Base-by-base conservation (phyloP, 768 basidiomycete genomes). In the Sarcomyxa edulis region DNA sequence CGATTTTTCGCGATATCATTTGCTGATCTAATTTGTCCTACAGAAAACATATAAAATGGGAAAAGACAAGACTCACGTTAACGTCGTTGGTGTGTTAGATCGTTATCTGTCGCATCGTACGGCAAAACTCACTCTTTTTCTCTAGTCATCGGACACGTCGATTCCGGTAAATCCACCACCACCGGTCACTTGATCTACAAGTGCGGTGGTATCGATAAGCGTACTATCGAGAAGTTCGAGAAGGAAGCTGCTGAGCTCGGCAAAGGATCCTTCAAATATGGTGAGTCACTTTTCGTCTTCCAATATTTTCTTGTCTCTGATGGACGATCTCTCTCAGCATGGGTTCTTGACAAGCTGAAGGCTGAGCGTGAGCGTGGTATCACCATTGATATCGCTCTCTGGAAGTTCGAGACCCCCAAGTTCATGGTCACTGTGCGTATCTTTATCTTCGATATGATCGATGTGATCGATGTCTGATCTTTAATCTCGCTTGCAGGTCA, bases 341-440 rank as follows among this genome's bases (percentile, higher is more conserved):
- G 95, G 95, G 96, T 99, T 52, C 91, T 99, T 58, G 96, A 99
- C 81, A 99, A 97, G 76, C 90, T 98, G 54, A 99, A 98, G 84
- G 96, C 96, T 55, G 96, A 99, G 82, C 95, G 96, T 74, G 96
- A 99, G 81, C 95, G 96, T 84, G 96, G 96, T 84, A 99, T 99
- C 78, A 99, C 95, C 58, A 99, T 99, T 64, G 95, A 99, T 79
- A 99, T 99, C 66, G 95, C 95, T 49, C 91, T 99, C 67, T 99
- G 95, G 96, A 98, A 98, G 74, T 99, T 99, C 84, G 96, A 99
- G 76, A 99, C 96, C 51, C 94, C 95, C 63, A 93, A 86, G 65
- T 98, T 61, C 78, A 78, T 81, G 72, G 90, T 96, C 56, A 92
- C 89, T 30, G 89, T 91, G 66, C 43, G 86, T 72, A 21, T 43